These are phyloP conservation scores for Colletotrichum phormii DNA, from an alignment of 2,329 filamentous ascomycete species.

Conservation along the genomic window DNA sequence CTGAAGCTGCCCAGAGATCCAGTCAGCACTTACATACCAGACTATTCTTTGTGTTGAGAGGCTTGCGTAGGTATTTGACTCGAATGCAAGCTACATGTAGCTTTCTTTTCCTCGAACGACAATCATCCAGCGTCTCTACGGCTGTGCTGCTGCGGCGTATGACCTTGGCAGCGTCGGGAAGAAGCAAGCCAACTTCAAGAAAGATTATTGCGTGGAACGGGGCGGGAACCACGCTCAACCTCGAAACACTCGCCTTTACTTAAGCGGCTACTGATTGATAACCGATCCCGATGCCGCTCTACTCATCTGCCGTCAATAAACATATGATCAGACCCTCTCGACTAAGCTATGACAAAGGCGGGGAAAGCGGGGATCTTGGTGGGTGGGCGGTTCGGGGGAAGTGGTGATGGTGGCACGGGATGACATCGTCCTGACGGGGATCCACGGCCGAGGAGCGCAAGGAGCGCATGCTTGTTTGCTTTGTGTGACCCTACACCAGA, in stretches of 20 bases:
- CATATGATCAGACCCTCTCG: conserved; percentile 9
- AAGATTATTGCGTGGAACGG: too few relatives aligned
- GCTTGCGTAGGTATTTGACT: neutral
- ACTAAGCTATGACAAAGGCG: conserved; percentile 50
- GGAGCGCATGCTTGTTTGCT: neutral
- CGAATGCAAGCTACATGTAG: neutral
- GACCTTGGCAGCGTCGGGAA: neutral
- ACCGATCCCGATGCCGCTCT: neutral
- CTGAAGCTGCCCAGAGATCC: neutral
- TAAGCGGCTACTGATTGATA: neutral
- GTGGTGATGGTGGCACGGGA: conserved; percentile 23
- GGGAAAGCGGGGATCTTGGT: conserved; percentile 40
- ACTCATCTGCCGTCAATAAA: neutral
- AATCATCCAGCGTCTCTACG: neutral
- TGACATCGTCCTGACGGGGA: conserved; percentile 26
- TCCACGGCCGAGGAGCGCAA: neutral
- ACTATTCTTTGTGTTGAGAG: neutral
- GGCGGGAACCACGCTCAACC: neutral
- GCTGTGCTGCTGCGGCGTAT: conserved; percentile 6
- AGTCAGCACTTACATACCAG: conserved; percentile 6
- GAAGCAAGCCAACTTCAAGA: neutral
- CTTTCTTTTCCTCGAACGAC: neutral
- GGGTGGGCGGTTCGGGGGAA: conserved; percentile 4
- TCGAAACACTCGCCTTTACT: neutral
- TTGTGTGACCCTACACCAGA: neutral